Percentiles rank a stretch among this genome's conserved stretches.
Conservation (phyloP, 495 filamentous ascomycete genomes). For the Neurospora terricola region DNA sequence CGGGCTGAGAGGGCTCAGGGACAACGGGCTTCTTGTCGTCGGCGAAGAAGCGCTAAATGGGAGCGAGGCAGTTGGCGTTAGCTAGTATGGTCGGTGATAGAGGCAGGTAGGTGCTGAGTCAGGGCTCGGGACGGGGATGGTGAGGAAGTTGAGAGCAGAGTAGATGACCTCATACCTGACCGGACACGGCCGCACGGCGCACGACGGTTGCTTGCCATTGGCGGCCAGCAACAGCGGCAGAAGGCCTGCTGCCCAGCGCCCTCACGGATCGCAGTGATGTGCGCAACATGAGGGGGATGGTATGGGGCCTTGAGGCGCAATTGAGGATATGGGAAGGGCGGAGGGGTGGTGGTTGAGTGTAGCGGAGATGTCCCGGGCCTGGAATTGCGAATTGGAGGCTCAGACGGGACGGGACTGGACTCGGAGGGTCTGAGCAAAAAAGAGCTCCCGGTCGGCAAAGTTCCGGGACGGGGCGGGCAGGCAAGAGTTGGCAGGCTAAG, state of each 20-base stretch:
- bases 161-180: conserved; percentile 23
- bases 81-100: conserved; percentile 3
- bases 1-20: conserved; percentile 34
- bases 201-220: conserved; percentile 46
- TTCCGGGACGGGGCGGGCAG: conserved; percentile 14
- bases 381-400: conserved; percentile 18
- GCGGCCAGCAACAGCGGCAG: conserved; percentile 33
- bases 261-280: conserved; percentile 51
- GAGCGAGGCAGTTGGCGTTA: conserved; percentile 1
- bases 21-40: conserved; percentile 43
- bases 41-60: conserved; percentile 46
- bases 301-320: conserved; percentile 31
- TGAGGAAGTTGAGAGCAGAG: neutral
- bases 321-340: conserved; percentile 11
- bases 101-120: neutral
- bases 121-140: neutral
- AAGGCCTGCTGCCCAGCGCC: conserved; percentile 40
- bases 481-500: conserved; percentile 3
- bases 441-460: conserved; percentile 27
- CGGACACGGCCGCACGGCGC: conserved; percentile 17
- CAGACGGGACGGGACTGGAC: neutral
- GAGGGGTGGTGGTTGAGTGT: conserved; percentile 25
- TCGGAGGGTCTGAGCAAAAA: conserved; percentile 21
- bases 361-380: conserved; percentile 18
- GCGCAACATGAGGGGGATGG: conserved; percentile 58